Base-by-base conservation (phyloP, 1,284 basidiomycete species). In the Marasmius tenuissimus region DNA sequence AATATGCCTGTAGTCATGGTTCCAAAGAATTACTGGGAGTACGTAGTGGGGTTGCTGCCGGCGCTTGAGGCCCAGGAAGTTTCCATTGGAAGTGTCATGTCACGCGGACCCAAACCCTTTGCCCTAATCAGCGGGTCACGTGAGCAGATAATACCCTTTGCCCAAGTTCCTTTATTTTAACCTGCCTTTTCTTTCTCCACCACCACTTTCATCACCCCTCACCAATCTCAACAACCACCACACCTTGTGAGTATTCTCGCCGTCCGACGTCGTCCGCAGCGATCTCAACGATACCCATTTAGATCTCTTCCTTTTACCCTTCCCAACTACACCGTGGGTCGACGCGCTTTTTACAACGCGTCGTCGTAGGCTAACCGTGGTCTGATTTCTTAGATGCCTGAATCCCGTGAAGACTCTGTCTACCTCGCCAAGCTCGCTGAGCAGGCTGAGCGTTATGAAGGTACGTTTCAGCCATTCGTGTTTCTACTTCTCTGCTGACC, bases 351-450 rank as follows among this genome's bases (percentile, higher is more conserved):
- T 54, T 66, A 58, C 40, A 66, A 73, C 78, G 77, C 75, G 76
- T 77, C 68, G 35, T 59, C 61, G 64, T 60, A 64, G 47, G 22
- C 54, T 62, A 57, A 62, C 67, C 65, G 70, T 34, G 68, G 65
- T 65, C 66, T 52, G 60, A 45, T 40, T 38, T 60, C 56, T 34
- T 62, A 84, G 82, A 95, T 95, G 93, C 78, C 92, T 73, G 89
- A 91, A 74, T 85, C 89, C 75, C 94, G 94, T 76, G 94, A 96
- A 88, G 95, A 97, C 80, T 95, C 92, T 73, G 96, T 98, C 81
- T 97, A 97, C 88, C 95, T 97, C 79, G 96, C 96, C 83, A 97
- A 98, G 93, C 94, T 97, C 85, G 94, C 94, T 78, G 95, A 97
- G 85, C 94, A 97, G 85, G 96, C 96, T 71, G 96, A 98, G 87